A percentile compares a stretch with the other conserved stretches of the same genome.
These are phyloP conservation scores for Triticum aestivum DNA, from an alignment of 176 grass and related monocot species.

Conservation along the genomic window DNA sequence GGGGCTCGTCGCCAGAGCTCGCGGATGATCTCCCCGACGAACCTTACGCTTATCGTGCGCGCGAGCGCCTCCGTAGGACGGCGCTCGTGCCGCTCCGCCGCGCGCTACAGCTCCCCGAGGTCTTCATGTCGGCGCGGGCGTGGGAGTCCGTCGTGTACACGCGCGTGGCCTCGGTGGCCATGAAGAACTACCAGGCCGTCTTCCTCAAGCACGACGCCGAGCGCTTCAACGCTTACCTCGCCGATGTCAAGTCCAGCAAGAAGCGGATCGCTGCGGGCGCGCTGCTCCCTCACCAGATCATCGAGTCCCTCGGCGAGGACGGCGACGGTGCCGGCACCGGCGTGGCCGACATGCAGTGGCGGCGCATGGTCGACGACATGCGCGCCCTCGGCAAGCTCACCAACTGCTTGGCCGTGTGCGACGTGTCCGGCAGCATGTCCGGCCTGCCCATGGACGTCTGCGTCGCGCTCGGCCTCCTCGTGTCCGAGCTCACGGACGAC, in stretches of 20 bases:
- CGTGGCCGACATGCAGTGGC: constrained; percentile 70
- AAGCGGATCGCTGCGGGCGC: constrained; percentile 62
- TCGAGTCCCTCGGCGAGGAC: constrained; percentile 13
- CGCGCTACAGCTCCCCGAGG: constrained; percentile 66
- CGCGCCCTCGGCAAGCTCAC: constrained; percentile 35
- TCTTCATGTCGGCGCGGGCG: constrained; percentile 53
- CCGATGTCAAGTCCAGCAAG: constrained; percentile 45
- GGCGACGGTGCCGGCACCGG: not conserved
- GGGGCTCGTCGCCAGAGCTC: constrained; percentile 36
- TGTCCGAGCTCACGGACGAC: constrained; percentile 69
- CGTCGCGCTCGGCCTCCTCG: constrained; percentile 74
- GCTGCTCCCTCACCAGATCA: constrained; percentile 67
- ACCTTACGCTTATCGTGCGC: constrained; percentile 72
- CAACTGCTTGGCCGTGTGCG: constrained; percentile 72
- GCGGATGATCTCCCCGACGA: constrained; percentile 32
- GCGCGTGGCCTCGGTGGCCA: constrained; percentile 69
- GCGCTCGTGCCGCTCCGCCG: constrained; percentile 64
- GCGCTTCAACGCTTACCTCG: constrained; percentile 61
- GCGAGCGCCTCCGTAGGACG: constrained; percentile 49
- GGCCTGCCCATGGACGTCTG: constrained; percentile 65
- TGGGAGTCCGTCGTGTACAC: constrained; percentile 59
- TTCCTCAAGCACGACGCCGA: constrained; percentile 55
- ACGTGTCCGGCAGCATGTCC: constrained; percentile 71
- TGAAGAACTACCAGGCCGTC: constrained; percentile 64
- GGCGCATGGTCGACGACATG: constrained; percentile 66